phyloP scores from a whole-genome alignment of 768 basidiomycete genomes.

The Auricularia auricula-judae region DNA sequence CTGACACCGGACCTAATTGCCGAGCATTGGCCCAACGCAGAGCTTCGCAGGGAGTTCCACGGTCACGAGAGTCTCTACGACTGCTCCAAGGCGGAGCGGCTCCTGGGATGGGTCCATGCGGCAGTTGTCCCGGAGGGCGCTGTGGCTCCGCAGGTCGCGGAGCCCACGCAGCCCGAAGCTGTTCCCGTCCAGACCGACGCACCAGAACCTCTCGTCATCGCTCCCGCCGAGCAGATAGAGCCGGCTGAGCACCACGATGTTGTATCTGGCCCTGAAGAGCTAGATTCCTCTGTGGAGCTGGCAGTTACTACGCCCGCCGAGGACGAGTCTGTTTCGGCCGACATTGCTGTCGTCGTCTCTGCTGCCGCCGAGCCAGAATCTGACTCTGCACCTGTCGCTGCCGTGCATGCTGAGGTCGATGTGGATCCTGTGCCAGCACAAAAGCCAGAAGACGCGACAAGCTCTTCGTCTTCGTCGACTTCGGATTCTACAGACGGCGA shows the following conservation, averaged over 20 bases:
- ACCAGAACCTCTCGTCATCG: background rate
- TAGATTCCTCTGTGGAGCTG: background rate
- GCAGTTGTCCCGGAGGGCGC: background rate
- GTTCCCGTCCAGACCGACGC: background rate
- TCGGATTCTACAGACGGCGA: slow-evolving; percentile 12
- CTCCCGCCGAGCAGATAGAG: no score
- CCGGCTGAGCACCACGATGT: no score
- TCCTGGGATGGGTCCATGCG: slow-evolving; percentile 53
- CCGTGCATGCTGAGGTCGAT: no score
- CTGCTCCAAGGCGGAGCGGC: slow-evolving; percentile 48
- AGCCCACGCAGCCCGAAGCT: background rate
- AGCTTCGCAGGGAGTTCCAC: slow-evolving; percentile 23
- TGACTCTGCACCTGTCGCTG: no score
- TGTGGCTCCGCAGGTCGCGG: background rate
- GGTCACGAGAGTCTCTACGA: slow-evolving; percentile 45
- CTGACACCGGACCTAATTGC: slow-evolving; percentile 33
- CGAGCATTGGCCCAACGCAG: slow-evolving; percentile 39
- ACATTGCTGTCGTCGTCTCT: background rate
- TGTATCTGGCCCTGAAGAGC: no score
- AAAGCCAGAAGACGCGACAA: slow-evolving; percentile 6
- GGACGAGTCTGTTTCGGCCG: background rate
- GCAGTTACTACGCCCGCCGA: background rate
- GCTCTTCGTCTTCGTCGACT: slow-evolving; percentile 13
- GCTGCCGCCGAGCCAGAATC: no score
- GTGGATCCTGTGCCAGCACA: background rate